Percentiles rank a stretch among this genome's conserved stretches.
Evolutionary conservation across 1,284 basidiomycete genomes (phyloP).

Genomic region (Pseudozyma hubeiensis): DNA sequence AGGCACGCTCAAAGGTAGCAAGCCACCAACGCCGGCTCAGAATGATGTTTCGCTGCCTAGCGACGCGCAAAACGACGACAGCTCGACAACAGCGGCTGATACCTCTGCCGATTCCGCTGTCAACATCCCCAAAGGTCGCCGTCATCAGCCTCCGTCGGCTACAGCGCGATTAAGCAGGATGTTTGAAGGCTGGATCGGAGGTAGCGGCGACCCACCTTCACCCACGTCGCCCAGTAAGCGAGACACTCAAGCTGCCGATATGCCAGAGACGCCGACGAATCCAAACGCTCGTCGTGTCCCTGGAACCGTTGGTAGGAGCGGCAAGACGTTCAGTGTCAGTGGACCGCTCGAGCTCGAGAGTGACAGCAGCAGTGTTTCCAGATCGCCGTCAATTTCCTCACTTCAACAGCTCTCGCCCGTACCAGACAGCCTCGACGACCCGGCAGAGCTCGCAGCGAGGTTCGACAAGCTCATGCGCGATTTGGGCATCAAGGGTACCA

Average conservation of each 20-base stretch:
- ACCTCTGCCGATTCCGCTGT: constrained; percentile 5
- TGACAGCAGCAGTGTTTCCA: constrained; percentile 28
- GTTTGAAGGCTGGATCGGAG: constrained; percentile 61
- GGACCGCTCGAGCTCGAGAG: constrained; percentile 56
- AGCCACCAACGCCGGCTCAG: constrained; percentile 24
- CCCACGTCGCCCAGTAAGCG: constrained; percentile 17
- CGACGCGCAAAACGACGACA: neutral
- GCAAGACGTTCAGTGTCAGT: constrained; percentile 53
- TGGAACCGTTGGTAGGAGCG: constrained; percentile 38
- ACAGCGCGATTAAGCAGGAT: constrained; percentile 57
- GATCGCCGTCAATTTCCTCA: constrained; percentile 37
- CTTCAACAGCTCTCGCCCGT: constrained; percentile 30
- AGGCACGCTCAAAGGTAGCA: constrained; percentile 44
- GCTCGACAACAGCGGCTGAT: neutral
- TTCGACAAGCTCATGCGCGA: constrained; percentile 58
- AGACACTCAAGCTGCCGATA: neutral
- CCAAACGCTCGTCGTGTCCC: constrained; percentile 16
- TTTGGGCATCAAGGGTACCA: constrained; percentile 77
- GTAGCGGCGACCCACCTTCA: constrained; percentile 27
- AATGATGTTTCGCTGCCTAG: neutral
- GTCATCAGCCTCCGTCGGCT: constrained; percentile 40
- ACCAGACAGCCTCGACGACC: constrained; percentile 17
- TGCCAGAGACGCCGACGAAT: constrained; percentile 39
- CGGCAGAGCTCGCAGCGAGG: constrained; percentile 35
- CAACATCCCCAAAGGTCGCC: constrained; percentile 32